Evolutionary conservation across 2,329 filamentous ascomycete species (phyloP).

Genomic region (Colletotrichum sp.): DNA sequence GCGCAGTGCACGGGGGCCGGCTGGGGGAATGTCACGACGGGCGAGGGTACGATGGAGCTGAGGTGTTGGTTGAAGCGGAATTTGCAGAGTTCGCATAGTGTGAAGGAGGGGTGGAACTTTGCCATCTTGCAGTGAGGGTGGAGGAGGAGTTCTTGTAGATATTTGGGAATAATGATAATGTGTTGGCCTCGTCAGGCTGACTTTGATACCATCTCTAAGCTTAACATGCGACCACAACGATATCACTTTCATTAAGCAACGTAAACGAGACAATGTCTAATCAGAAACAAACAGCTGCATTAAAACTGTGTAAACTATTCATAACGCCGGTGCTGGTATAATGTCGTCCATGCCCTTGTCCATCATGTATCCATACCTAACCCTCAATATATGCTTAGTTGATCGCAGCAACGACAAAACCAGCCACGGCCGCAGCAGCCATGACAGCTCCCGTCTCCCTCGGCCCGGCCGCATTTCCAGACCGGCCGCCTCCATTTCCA

Average conservation of each 20-base stretch:
- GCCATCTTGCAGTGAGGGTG: constrained; percentile 34
- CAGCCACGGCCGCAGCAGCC: constrained; percentile 6
- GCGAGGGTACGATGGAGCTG: constrained; percentile 38
- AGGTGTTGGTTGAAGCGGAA: constrained; percentile 50
- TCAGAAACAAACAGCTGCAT: background rate
- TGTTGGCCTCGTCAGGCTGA: background rate
- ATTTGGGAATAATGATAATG: background rate
- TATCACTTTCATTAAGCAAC: background rate
- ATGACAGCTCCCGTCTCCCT: constrained; percentile 7
- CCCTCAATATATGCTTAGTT: background rate
- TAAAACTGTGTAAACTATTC: background rate
- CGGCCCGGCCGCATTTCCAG: background rate
- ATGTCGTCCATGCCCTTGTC: background rate
- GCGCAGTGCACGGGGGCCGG: constrained; percentile 45
- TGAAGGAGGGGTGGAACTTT: constrained; percentile 47
- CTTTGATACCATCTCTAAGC: background rate
- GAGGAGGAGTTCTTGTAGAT: background rate
- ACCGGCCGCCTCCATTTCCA: background rate
- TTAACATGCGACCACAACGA: no score
- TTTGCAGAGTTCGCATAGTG: constrained; percentile 34
- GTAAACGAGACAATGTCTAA: fast-evolving
- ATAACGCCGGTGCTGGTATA: background rate
- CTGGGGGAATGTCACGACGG: constrained; percentile 50
- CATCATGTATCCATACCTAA: background rate
- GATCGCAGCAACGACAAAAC: constrained; percentile 7